Percentiles rank a stretch among this genome's conserved stretches.
These are phyloP conservation scores for Haberlea rhodopensis DNA, from an alignment of 257 asterid species.

Conservation along the genomic window DNA sequence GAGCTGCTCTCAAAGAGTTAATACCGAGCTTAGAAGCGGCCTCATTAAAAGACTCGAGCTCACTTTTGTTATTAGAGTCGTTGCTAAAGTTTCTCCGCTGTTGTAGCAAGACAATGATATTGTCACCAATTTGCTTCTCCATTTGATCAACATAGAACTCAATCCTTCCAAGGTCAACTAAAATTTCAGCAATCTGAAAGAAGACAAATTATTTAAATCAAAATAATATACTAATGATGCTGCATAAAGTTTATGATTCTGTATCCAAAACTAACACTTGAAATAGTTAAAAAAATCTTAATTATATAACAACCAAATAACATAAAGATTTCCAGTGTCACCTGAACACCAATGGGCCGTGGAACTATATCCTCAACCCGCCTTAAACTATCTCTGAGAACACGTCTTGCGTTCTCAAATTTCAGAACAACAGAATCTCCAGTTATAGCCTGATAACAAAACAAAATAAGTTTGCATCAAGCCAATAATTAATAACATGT, in stretches of 20 bases:
- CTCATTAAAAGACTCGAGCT: slow-evolving; percentile 90
- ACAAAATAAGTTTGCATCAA: slow-evolving; percentile 2
- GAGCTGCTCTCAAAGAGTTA: slow-evolving; percentile 90
- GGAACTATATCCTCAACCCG: slow-evolving; percentile 96
- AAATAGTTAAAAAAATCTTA: not conserved
- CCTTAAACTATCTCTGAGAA: slow-evolving; percentile 76
- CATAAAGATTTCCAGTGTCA: slow-evolving; percentile 12
- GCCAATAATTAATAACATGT: not conserved
- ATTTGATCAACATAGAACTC: slow-evolving; percentile 74
- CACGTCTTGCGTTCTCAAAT: slow-evolving; percentile 90
- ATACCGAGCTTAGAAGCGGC: slow-evolving; percentile 82
- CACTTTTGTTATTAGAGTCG: slow-evolving; percentile 57
- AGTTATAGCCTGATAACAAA: slow-evolving; percentile 70
- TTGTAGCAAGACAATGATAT: slow-evolving; percentile 80
- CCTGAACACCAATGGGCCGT: slow-evolving; percentile 87
- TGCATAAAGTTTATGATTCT: too few relatives aligned
- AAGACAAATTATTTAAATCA: slow-evolving; percentile 25
- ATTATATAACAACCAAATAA: too few relatives aligned
- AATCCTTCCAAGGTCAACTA: slow-evolving; percentile 59
- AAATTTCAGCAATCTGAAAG: slow-evolving; percentile 77
- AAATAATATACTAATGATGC: slow-evolving; percentile 2
- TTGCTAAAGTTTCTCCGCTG: slow-evolving; percentile 77
- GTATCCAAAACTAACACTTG: not conserved
- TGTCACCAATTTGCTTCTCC: slow-evolving; percentile 89
- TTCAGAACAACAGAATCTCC: slow-evolving; percentile 89